Evolutionary conservation across 306 rosid genomes (phyloP), one percentile per base, ranked within the genome.

Genomic region (Trifolium pratense): DNA sequence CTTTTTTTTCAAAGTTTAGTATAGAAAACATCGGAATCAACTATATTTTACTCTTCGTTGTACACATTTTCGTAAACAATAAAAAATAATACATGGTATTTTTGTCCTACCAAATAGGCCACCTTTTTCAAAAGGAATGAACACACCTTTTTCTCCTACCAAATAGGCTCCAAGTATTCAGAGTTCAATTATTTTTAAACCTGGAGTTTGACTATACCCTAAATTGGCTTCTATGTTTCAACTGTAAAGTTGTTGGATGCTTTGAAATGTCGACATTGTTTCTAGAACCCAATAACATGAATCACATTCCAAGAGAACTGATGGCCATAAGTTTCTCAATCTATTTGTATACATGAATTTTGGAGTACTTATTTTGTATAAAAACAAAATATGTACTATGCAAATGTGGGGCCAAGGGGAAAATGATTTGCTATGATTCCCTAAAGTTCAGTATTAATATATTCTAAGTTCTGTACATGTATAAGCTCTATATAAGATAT

Each of bases 291-390:
- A 36, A 53, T 70, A 1, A 40, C 20, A 20, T 40, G 36, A 15
- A 65, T 21, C n/a, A 4, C 29, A 53, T 46, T 23, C 46, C 45
- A n/a, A 29, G 61, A 69, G 63, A 34, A 51, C 48, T 51, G 49
- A 52, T 52, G 26, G 48, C 13, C 32, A 12, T 36, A 29, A 68
- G 63, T 18, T 64, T n/a, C 36, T 70, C 18, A 49, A 49, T 12
- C 46, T 48, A 69, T 51, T 69, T 68, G 46, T 29, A 29, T 16
- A 39, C 59, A n/a, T 68, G 45, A 16, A 26, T 29, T 68, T 9
- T 48, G 25, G 25, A 21, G 25, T 21, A 21, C 25, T 21, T 29
- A 9, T 9, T 68, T 49, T 70, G 8, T 70, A 21, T 70, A 34
- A 53, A 70, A 53, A 51, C 52, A 31, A 3, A 34, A 51, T 12